Evolutionary conservation across 768 basidiomycete species (phyloP).

Genomic region (Strobilomyces dryophilus): DNA sequence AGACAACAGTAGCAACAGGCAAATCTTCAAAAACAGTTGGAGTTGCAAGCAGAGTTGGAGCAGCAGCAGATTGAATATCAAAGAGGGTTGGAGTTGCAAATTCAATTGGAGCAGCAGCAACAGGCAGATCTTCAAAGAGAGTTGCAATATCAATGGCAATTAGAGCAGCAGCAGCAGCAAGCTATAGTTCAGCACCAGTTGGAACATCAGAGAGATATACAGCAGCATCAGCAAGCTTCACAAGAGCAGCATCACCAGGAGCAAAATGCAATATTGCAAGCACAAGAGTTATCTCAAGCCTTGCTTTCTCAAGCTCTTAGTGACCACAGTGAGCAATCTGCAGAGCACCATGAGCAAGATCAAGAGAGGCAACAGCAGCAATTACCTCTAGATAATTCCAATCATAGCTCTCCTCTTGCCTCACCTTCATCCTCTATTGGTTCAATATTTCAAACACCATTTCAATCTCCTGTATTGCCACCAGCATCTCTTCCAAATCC

Average conservation of each 20-base stretch:
- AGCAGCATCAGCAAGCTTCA: not conserved
- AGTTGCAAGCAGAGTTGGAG: not conserved
- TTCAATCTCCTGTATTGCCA: no score
- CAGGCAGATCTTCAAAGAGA: not conserved
- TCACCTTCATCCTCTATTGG: not conserved
- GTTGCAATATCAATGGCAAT: not conserved
- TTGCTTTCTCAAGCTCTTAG: not conserved
- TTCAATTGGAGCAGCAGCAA: not conserved
- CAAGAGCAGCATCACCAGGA: not conserved
- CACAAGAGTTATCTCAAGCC: not conserved
- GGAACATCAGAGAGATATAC: not conserved
- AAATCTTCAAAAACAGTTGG: not conserved
- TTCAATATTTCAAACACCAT: no score
- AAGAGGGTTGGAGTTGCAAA: no score
- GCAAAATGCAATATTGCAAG: not conserved
- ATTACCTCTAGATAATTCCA: not conserved
- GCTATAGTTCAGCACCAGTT: not conserved
- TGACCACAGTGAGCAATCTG: not conserved
- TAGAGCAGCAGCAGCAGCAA: not conserved
- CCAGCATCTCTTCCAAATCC: not conserved
- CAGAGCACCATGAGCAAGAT: conserved; percentile 1
- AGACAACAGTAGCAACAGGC: not conserved
- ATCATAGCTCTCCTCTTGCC: not conserved
- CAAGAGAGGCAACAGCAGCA: not conserved
- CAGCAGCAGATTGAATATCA: no score